phyloP scores from a whole-genome alignment of 75 land plant species.

The Pinus albicaulis region DNA sequence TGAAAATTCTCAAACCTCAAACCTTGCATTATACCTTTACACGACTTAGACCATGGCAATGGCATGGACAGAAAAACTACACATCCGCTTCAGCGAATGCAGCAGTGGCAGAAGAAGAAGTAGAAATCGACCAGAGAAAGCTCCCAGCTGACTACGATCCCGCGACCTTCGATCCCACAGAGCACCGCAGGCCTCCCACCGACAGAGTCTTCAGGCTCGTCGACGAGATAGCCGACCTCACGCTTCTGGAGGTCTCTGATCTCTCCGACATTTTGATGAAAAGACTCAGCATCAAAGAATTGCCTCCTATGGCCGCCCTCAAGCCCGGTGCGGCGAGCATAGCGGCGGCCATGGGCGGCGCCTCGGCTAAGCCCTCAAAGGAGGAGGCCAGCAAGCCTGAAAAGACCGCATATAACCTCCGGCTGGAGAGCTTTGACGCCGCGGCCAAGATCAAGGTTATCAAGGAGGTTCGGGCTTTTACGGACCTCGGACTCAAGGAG shows the following conservation, averaged over 20 bases:
- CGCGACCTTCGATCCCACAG: slow-evolving; percentile 55
- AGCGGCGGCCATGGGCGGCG: slow-evolving; percentile 24
- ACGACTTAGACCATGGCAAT: too few species aligned
- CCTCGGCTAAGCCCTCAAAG: slow-evolving; percentile 14
- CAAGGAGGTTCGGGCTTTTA: slow-evolving; percentile 69
- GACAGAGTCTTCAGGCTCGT: slow-evolving; percentile 70
- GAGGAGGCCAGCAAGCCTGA: slow-evolving; percentile 64
- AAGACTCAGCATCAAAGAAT: slow-evolving; percentile 53
- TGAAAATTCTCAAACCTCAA: too few species aligned
- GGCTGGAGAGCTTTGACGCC: slow-evolving; percentile 64
- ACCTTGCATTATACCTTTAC: too few species aligned
- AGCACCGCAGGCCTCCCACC: slow-evolving; percentile 66
- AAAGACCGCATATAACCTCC: slow-evolving; percentile 67
- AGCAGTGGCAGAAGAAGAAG: slow-evolving; percentile 29
- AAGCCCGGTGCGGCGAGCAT: slow-evolving; percentile 37
- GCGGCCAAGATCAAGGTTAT: slow-evolving; percentile 77
- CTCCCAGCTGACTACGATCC: slow-evolving; percentile 80
- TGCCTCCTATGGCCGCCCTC: slow-evolving; percentile 36
- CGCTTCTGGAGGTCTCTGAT: slow-evolving; percentile 70
- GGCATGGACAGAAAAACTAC: not conserved
- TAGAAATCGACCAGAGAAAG: slow-evolving; percentile 46
- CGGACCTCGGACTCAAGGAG: slow-evolving; percentile 74
- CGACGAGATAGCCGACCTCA: slow-evolving; percentile 66
- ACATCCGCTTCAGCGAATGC: not conserved
- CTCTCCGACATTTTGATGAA: slow-evolving; percentile 52